Evolutionary conservation across 2,329 filamentous ascomycete genomes (phyloP).

Genomic region (Botrytis medusae): DNA sequence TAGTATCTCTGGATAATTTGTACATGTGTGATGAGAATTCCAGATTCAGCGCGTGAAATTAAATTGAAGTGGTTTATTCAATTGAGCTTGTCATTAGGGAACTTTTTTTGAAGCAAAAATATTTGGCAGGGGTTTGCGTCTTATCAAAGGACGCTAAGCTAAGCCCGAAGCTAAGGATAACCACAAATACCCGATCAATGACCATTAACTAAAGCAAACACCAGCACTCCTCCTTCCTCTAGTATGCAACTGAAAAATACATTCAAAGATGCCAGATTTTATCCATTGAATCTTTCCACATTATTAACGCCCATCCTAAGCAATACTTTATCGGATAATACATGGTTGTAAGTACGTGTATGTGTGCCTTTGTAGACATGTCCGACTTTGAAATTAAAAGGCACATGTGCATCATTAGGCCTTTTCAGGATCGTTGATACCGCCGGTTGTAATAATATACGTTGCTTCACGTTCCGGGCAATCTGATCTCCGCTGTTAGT

Average conservation of each 20-base stretch:
- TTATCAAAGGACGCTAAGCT: slow-evolving; percentile 33
- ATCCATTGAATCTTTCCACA: slow-evolving; percentile 6
- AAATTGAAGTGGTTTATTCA: neutral
- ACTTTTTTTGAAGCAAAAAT: slow-evolving; percentile 26
- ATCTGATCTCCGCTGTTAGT: slow-evolving; percentile 45
- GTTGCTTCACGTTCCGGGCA: slow-evolving; percentile 68
- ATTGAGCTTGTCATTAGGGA: slow-evolving; percentile 16
- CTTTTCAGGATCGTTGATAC: slow-evolving; percentile 67
- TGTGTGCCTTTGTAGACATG: neutral
- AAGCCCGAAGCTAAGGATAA: slow-evolving; percentile 11
- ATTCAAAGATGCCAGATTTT: slow-evolving; percentile 4
- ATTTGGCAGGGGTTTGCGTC: slow-evolving; percentile 31
- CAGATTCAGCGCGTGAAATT: neutral
- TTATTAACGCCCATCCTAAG: neutral
- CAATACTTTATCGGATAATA: neutral
- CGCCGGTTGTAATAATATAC: slow-evolving; percentile 68
- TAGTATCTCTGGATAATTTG: neutral
- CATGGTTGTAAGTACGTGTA: neutral
- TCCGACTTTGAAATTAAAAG: neutral
- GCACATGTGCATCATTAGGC: slow-evolving; percentile 40
- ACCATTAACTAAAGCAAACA: slow-evolving; percentile 21
- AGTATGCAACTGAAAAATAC: neutral
- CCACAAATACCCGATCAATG: neutral
- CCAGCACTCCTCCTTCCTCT: neutral
- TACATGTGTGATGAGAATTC: neutral